Evolutionary conservation across 179 eudicot species (phyloP).

Genomic region (Silene vulgaris): DNA sequence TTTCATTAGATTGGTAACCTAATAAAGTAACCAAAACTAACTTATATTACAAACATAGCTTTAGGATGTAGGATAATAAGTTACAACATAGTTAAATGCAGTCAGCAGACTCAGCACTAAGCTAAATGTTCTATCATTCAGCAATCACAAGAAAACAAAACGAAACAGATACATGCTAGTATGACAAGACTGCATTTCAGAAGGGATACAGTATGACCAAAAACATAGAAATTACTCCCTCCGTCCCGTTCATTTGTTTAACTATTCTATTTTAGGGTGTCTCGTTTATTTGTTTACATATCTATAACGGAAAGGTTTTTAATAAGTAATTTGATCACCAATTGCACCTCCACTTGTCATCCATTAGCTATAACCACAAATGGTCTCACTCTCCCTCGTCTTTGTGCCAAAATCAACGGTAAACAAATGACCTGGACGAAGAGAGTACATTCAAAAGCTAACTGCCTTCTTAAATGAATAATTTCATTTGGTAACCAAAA

Average conservation of each 20-base stretch:
- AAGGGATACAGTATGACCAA: background rate
- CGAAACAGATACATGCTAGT: background rate
- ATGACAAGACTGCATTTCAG: background rate
- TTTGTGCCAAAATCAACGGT: too few species aligned
- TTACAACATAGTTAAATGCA: background rate
- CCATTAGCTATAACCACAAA: too few species aligned
- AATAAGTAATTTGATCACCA: too few species aligned
- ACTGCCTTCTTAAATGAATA: background rate
- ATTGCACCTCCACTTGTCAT: too few species aligned
- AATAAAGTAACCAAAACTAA: background rate
- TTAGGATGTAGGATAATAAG: background rate
- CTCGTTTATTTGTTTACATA: too few species aligned
- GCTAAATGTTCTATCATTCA: constrained; percentile 1
- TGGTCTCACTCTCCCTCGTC: too few species aligned
- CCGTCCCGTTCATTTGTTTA: too few species aligned
- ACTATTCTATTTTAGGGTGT: too few species aligned
- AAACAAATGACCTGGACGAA: too few species aligned
- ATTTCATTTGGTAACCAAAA: background rate
- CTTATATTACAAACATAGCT: background rate
- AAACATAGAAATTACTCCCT: background rate
- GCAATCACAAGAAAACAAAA: background rate
- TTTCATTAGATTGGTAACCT: background rate
- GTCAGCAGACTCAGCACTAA: background rate
- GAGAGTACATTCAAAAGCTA: too few species aligned
- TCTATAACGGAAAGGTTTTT: too few species aligned